phyloP scores from a whole-genome alignment of 192 early-diverging fungal genomes.

The Mortierella claussenii region DNA sequence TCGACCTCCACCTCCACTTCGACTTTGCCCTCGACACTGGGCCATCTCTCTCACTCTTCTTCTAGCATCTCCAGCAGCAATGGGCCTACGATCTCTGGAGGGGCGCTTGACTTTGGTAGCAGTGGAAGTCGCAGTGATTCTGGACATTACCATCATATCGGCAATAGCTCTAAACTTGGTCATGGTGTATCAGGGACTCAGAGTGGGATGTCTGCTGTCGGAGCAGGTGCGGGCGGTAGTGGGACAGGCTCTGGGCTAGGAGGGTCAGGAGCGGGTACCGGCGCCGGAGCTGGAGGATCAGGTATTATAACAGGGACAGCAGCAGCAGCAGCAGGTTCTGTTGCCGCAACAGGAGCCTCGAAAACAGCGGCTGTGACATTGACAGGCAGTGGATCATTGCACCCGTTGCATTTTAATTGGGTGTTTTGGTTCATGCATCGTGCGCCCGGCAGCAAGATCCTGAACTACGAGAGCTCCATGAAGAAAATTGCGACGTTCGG shows the following conservation, averaged over 20 bases:
- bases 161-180: not conserved
- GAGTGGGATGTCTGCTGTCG: not conserved
- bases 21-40: not conserved
- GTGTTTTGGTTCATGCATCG: slow-evolving; percentile 97
- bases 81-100: slow-evolving; percentile 16
- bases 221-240: not conserved
- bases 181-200: not conserved
- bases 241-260: no score
- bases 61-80: no score
- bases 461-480: slow-evolving; percentile 90
- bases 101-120: slow-evolving; percentile 27
- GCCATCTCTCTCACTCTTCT: slow-evolving; percentile 1
- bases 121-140: not conserved
- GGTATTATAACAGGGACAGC: slow-evolving; percentile 1
- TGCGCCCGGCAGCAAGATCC: slow-evolving; percentile 83
- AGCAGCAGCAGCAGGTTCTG: not conserved
- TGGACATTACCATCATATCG: not conserved
- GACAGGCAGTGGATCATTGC: slow-evolving; percentile 37
- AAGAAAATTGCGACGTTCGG: slow-evolving; percentile 85
- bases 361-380: not conserved
- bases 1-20: not conserved
- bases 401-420: slow-evolving; percentile 85
- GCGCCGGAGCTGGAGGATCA: not conserved
- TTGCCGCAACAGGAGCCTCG: not conserved
- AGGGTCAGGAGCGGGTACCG: not conserved